These are phyloP conservation scores for Arctium lappa DNA, from an alignment of 129 eudicot genomes.

Conservation along the genomic window DNA sequence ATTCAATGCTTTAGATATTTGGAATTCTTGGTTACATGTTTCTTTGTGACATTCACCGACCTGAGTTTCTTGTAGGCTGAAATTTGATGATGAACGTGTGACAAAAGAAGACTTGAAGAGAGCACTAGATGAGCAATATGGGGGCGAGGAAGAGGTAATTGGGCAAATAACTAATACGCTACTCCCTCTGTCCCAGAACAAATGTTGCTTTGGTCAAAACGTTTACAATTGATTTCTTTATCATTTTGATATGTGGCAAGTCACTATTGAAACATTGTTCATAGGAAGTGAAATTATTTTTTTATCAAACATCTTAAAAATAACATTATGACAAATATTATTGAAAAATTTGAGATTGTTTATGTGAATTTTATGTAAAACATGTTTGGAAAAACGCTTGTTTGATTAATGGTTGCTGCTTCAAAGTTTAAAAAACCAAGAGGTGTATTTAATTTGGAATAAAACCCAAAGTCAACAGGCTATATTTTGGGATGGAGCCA, in stretches of 20 bases:
- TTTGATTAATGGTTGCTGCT: background rate
- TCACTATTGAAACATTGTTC: background rate
- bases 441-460: conserved; percentile 2
- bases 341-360: background rate
- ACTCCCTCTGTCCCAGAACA: background rate
- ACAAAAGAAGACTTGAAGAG: conserved; percentile 91
- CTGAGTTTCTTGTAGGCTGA: conserved; percentile 50
- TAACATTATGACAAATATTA: background rate
- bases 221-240: background rate
- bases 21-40: background rate
- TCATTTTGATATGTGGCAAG: background rate
- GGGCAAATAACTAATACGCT: background rate
- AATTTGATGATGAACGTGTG: conserved; percentile 96
- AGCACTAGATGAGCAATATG: conserved; percentile 97
- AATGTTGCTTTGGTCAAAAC: conserved; percentile 13
- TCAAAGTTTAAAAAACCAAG: background rate
- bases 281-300: background rate
- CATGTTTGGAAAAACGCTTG: background rate
- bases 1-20: background rate
- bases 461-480: background rate
- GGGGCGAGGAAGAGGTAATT: conserved; percentile 96
- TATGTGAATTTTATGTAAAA: background rate
- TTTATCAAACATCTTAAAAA: background rate
- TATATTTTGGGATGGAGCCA: conserved; percentile 14
- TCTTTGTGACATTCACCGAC: background rate